These are phyloP conservation scores for Aleurites moluccanus DNA, from an alignment of 441 rosid genomes.

Conservation along the genomic window DNA sequence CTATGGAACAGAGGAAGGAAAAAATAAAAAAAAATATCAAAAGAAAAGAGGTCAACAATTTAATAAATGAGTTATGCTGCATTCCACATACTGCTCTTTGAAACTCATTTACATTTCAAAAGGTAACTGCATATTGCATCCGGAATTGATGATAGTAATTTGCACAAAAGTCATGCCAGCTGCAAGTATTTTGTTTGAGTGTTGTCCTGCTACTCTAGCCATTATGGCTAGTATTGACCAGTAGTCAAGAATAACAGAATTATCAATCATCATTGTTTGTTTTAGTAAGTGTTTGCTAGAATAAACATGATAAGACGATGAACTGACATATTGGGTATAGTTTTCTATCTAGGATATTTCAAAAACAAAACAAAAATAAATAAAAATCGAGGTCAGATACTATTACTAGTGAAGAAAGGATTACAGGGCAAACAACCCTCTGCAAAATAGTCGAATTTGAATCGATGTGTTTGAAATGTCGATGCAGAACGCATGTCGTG, in stretches of 20 bases:
- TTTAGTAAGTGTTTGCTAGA: slow-evolving; percentile 10
- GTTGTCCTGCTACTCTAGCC: slow-evolving; percentile 6
- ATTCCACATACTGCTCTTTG: not conserved
- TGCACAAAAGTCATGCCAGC: not conserved
- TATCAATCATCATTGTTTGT: not conserved
- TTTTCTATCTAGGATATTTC: slow-evolving; percentile 22
- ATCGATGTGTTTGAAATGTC: slow-evolving; percentile 51
- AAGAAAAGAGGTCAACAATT: not conserved
- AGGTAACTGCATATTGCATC: not conserved
- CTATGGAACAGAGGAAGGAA: not conserved
- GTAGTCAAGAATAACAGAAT: not conserved
- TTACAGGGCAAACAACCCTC: slow-evolving; percentile 82
- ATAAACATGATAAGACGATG: slow-evolving; percentile 19
- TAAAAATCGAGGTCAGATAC: slow-evolving; percentile 19
- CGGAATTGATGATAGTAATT: slow-evolving; percentile 13
- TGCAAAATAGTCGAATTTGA: slow-evolving; percentile 50
- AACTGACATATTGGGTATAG: slow-evolving; percentile 12
- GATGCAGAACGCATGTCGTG: slow-evolving; percentile 45
- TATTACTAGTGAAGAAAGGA: slow-evolving; percentile 39
- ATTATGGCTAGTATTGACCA: slow-evolving; percentile 2
- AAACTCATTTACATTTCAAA: slow-evolving; percentile 12
- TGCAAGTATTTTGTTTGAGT: slow-evolving; percentile 3
- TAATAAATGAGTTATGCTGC: not conserved
- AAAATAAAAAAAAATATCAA: not conserved
- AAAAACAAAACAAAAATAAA: slow-evolving; percentile 19